These are phyloP conservation scores for Sclerotinia sclerotiorum DNA, from an alignment of 2,329 filamentous ascomycete genomes.

Conservation along the genomic window DNA sequence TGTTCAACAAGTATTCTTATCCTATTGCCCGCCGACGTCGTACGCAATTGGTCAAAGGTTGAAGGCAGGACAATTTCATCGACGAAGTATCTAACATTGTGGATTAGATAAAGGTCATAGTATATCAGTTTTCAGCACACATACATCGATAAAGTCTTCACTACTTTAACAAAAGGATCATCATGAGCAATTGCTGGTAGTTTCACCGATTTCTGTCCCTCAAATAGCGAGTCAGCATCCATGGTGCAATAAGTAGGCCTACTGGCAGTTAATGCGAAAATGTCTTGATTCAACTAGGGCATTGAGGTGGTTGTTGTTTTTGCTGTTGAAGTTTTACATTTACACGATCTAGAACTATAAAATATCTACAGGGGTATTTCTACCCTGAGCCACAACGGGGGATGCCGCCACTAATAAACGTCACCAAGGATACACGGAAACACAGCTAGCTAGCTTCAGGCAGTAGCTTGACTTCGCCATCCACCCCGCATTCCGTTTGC, in stretches of 20 bases:
- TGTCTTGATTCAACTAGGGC: not conserved
- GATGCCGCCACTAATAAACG: slow-evolving; percentile 14
- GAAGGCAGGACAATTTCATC: slow-evolving; percentile 63
- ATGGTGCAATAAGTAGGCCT: not conserved
- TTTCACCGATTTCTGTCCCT: slow-evolving; percentile 24
- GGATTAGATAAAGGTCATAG: slow-evolving; percentile 16
- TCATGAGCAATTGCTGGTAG: slow-evolving; percentile 58
- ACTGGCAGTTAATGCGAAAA: too few species aligned
- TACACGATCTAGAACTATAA: slow-evolving; percentile 4
- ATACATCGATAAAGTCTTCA: slow-evolving; percentile 66
- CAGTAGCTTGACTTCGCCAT: slow-evolving; percentile 22
- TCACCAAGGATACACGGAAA: slow-evolving; percentile 15
- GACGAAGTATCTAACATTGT: slow-evolving; percentile 55
- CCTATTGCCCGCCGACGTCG: slow-evolving; percentile 60
- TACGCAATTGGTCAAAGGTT: slow-evolving; percentile 72
- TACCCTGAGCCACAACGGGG: not conserved
- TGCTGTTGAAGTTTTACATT: slow-evolving; percentile 10
- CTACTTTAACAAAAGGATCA: slow-evolving; percentile 62
- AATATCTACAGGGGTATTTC: slow-evolving; percentile 3
- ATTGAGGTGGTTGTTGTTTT: too few species aligned
- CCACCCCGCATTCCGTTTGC: slow-evolving; percentile 6
- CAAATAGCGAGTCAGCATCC: not conserved
- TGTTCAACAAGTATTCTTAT: slow-evolving; percentile 62
- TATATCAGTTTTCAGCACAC: not conserved
- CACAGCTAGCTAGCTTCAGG: slow-evolving; percentile 7